Base-by-base conservation (phyloP, 768 basidiomycete species). In the Russula griseocarnosa region DNA sequence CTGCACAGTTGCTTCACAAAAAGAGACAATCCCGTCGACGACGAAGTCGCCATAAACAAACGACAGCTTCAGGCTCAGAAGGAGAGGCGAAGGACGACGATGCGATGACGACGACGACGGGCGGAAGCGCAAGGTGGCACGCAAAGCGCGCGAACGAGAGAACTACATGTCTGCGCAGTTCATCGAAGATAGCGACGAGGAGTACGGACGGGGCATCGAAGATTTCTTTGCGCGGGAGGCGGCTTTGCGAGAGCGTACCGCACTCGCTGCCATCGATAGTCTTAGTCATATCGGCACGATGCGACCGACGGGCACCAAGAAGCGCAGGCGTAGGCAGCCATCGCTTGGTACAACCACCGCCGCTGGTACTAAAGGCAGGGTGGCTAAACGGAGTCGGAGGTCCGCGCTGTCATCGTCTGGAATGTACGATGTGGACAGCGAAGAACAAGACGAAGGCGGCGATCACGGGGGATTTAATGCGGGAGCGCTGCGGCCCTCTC, bases 121-220 rank as follows among this genome's bases (percentile, higher is more conserved):
- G 73, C 73, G 71, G 26, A 72, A 75, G 70, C 47, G 13, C 49
- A 50, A 28, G 24, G 49, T 47, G 46, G 22, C 49, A 28, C 49
- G 49, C 49, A 50, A 28, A 73, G 79, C 77, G 69, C 86, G 83
- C 72, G 88, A 90, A 72, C 82, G 83, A 72, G 82, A 86, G 76
- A 78, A 78, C 63, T 94, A 90, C 79, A 94, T 93, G 74, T 91
- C 88, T 8, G 92, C 92, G 11, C 88, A 92, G 73, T 91, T 95
- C 73, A 94, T 96, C 72, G 86, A 90, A 71, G 94, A 97, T 75
- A 92, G 90, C 66, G 94, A 97, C 70, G 87, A 79, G 60, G 91
- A 92, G 73, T 67, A 52, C 52, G 84, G 84, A 62, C 90, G 83
- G 18, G 86, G 89, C 71, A 87, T 93, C 74, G 87, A 89, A 55